Percentiles rank a stretch among this genome's conserved stretches.
Conservation (phyloP, 148 eudicot species). For the Silene conica region DNA sequence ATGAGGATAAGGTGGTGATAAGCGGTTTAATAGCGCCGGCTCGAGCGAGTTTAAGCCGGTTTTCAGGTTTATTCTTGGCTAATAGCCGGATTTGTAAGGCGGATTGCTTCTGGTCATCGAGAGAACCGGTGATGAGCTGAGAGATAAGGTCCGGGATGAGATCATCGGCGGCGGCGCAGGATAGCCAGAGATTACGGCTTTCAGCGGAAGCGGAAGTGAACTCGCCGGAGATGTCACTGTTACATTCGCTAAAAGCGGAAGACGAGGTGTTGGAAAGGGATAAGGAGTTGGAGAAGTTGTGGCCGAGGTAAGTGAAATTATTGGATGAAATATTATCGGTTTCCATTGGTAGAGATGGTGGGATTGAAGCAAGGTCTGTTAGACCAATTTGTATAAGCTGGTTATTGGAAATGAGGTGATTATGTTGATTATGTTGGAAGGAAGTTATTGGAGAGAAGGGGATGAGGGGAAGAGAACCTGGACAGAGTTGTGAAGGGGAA, state of each 20-base stretch:
- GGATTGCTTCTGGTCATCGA: slow-evolving; percentile 63
- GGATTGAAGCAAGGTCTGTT: not conserved
- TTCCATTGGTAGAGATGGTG: slow-evolving; percentile 35
- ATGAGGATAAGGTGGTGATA: slow-evolving; percentile 43
- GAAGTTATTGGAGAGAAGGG: not conserved
- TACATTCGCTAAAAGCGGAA: slow-evolving; percentile 87
- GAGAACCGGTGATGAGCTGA: slow-evolving; percentile 43
- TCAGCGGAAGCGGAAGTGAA: slow-evolving; percentile 45
- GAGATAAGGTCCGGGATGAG: slow-evolving; percentile 50
- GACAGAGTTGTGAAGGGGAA: not conserved
- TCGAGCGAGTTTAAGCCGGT: slow-evolving; percentile 60
- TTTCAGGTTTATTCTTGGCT: slow-evolving; percentile 79
- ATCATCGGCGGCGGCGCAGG: slow-evolving; percentile 48
- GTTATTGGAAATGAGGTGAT: not conserved
- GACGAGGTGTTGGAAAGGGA: slow-evolving; percentile 37
- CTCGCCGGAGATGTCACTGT: slow-evolving; percentile 84
- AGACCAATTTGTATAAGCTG: too few species aligned
- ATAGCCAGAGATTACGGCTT: slow-evolving; percentile 51
- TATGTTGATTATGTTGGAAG: too few species aligned
- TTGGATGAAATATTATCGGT: slow-evolving; percentile 32
- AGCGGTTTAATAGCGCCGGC: slow-evolving; percentile 80
- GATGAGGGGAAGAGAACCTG: slow-evolving; percentile 10
- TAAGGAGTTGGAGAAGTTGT: slow-evolving; percentile 38
- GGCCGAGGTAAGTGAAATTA: slow-evolving; percentile 49
- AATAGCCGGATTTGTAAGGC: slow-evolving; percentile 68